Conservation (phyloP, 2,329 filamentous ascomycete species). For the Phialemonium atrogriseum region DNA sequence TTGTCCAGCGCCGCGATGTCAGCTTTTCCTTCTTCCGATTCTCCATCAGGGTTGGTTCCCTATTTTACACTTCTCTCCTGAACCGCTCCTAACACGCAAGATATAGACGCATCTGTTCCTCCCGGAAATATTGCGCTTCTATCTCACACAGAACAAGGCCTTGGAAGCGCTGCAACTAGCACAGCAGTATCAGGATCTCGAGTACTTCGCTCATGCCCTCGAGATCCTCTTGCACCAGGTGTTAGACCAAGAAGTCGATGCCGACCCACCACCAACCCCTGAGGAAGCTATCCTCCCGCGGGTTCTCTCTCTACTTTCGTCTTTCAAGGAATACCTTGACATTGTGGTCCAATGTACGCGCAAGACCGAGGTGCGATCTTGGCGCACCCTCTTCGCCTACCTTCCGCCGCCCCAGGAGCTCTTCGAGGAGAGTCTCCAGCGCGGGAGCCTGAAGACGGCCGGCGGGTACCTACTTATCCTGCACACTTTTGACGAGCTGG, state of each 20-base stretch:
- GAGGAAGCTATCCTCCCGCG: slow-evolving; percentile 57
- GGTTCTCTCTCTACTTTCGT: slow-evolving; percentile 57
- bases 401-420: slow-evolving; percentile 83
- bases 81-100: slow-evolving; percentile 6
- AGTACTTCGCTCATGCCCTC: slow-evolving; percentile 88
- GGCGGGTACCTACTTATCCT: slow-evolving; percentile 93
- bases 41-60: slow-evolving; percentile 64
- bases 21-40: slow-evolving; percentile 87
- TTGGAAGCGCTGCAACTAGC: slow-evolving; percentile 73
- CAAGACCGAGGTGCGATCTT: slow-evolving; percentile 92
- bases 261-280: slow-evolving; percentile 44
- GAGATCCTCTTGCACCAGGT: slow-evolving; percentile 91
- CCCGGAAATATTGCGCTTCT: slow-evolving; percentile 74
- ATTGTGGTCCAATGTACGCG: slow-evolving; percentile 95
- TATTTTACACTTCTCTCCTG: not conserved
- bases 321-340: slow-evolving; percentile 80
- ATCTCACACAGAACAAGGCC: slow-evolving; percentile 68
- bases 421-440: slow-evolving; percentile 83
- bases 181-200: slow-evolving; percentile 75
- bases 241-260: slow-evolving; percentile 88
- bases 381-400: slow-evolving; percentile 88
- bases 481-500: slow-evolving; percentile 69
- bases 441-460: slow-evolving; percentile 85
- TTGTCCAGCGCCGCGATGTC: slow-evolving; percentile 87
- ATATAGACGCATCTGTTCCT: slow-evolving; percentile 82